phyloP scores from a whole-genome alignment of 2,329 filamentous ascomycete genomes.

The Coniella vitis region DNA sequence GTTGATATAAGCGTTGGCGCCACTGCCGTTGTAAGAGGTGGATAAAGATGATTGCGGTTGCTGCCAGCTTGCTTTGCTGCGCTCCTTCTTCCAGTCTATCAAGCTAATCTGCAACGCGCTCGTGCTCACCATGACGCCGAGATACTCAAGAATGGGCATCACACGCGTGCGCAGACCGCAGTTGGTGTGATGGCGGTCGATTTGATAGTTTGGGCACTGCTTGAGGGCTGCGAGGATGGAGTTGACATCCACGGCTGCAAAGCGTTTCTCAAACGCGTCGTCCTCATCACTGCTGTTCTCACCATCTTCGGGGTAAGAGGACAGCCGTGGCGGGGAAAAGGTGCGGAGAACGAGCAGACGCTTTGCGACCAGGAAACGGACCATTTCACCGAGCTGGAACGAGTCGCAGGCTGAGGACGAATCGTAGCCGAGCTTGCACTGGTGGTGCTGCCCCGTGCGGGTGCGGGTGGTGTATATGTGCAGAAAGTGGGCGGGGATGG shows the following conservation, averaged over 20 bases:
- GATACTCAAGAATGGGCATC: conserved; percentile 57
- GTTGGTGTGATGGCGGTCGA: conserved; percentile 66
- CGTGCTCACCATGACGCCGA: conserved; percentile 50
- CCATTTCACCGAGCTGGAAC: conserved; percentile 72
- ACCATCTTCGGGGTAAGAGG: no score
- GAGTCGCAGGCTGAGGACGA: conserved; percentile 66
- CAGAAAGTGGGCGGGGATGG: conserved; percentile 62
- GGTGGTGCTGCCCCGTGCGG: conserved; percentile 27
- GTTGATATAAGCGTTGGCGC: neutral
- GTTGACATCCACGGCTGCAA: conserved; percentile 54
- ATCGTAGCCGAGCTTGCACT: conserved; percentile 71
- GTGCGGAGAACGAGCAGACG: conserved; percentile 54
- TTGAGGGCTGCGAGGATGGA: conserved; percentile 53
- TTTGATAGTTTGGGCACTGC: conserved; percentile 65
- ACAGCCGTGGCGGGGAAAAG: conserved; percentile 40
- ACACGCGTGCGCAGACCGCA: conserved; percentile 63
- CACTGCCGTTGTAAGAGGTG: conserved; percentile 13
- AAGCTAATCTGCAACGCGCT: conserved; percentile 36
- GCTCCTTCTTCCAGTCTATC: conserved; percentile 39
- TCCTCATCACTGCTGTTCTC: no score
- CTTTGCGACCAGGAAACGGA: conserved; percentile 61
- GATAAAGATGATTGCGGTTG: neutral
- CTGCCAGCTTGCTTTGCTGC: conserved; percentile 35
- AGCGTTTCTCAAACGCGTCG: conserved; percentile 34
- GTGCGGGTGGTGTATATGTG: conserved; percentile 59